Base-by-base conservation (phyloP, 2,329 filamentous ascomycete species). In the Cladophialophora bantiana region DNA sequence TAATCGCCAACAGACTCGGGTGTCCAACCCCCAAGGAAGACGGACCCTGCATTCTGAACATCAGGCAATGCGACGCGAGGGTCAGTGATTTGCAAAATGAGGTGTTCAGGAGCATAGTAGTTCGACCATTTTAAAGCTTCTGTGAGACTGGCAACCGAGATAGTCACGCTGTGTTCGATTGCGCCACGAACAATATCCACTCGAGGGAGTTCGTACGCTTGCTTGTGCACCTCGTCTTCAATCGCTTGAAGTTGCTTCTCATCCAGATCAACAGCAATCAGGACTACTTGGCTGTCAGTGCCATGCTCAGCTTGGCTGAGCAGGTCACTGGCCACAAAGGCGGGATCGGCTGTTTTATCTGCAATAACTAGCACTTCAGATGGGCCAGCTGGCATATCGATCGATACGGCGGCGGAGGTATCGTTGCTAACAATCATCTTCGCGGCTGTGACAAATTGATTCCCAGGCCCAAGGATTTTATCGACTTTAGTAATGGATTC, bases 391-490 rank as follows among this genome's bases (percentile, higher is more conserved):
- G 95, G 95, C 95, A 99, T 99, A 77, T 99, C 95, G 74, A 99
- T 99, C 79, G 93, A 90, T 48, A 97, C 94, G 26, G 92, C 91
- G 12, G 95, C 95, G 67, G 93, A 96, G 53, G 95, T 98, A 77
- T 99, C 95, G 79, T 99, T 99, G 79, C 90, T 92, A 52, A 99
- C 95, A 74, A 94, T 86, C 95, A 99, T 99, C 86, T 99, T 99
- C 60, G 92, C 95, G 0, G 95, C 95, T 0, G 95, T 99, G 48
- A 99, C 95, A 76, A 98, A 99, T 79, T 98, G 95, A 81, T 99
- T 99, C 40, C 95, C 95, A 2, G 95, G 95, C 0, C 95, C 95
- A 12, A 98, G 88, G 73, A 99, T 97, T 87, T 99, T 99, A 84
- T 99, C 95, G 7, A 99, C 95, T 83, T 99, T 99, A 78, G 85